A percentile compares a stretch with the other conserved stretches of the same genome.
These are phyloP conservation scores for Aspergillus homomorphus DNA, from an alignment of 495 filamentous ascomycete genomes.

Conservation along the genomic window DNA sequence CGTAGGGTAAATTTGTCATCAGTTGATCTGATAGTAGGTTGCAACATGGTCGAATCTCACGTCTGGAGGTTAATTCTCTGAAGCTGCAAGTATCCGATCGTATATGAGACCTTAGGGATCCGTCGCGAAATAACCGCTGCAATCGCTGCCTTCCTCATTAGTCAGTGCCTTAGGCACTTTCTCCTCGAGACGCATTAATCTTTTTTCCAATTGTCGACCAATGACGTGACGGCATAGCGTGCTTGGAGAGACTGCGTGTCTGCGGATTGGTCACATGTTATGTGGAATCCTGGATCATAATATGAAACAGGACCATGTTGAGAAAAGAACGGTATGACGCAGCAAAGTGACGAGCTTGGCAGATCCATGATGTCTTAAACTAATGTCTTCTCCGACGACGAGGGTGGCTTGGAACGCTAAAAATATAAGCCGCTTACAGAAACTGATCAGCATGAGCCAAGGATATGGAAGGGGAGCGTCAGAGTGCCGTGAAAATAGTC, in stretches of 20 bases:
- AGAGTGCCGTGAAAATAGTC: background rate
- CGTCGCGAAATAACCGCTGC: conserved; percentile 8
- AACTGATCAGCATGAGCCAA: background rate
- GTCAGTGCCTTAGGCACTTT: conserved; percentile 8
- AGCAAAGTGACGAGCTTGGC: conserved; percentile 7
- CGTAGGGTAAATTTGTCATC: background rate
- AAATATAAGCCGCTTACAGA: background rate
- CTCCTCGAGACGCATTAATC: conserved; percentile 1
- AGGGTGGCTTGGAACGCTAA: background rate
- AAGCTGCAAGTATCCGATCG: conserved; percentile 13
- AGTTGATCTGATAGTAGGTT: conserved; percentile 13
- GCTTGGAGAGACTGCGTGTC: conserved; percentile 1
- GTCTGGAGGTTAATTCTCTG: background rate
- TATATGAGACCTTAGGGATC: background rate
- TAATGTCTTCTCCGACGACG: background rate
- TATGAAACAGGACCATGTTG: conserved; percentile 18
- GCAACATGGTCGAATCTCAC: conserved; percentile 3
- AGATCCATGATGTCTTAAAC: background rate
- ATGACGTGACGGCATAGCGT: conserved; percentile 1
- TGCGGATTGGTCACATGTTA: conserved; percentile 17
- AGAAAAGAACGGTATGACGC: conserved; percentile 7
- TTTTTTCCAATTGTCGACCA: conserved; percentile 8
- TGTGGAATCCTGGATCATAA: conserved; percentile 5
- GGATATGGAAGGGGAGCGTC: background rate
- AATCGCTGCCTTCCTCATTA: conserved; percentile 15